Evolutionary conservation across 2,329 filamentous ascomycete species (phyloP).

Genomic region (Colletotrichum acutatum): DNA sequence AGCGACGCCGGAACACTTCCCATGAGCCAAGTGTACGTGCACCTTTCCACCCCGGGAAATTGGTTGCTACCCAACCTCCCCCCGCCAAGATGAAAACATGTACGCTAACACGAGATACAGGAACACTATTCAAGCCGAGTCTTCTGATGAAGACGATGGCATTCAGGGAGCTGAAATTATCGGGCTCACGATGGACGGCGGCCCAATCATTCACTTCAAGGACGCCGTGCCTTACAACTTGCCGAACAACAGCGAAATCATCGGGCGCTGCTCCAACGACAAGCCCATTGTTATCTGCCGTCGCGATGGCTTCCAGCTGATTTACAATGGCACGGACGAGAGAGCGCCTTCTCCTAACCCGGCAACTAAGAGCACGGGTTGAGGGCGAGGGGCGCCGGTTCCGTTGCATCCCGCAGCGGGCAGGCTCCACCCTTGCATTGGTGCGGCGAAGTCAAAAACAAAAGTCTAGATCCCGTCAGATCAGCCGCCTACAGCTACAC

Average conservation of each 20-base stretch:
- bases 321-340: constrained; percentile 37
- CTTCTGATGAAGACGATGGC: constrained; percentile 44
- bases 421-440: constrained; percentile 31
- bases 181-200: constrained; percentile 57
- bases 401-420: constrained; percentile 24
- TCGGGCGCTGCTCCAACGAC: constrained; percentile 49
- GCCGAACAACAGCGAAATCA: constrained; percentile 46
- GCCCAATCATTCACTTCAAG: constrained; percentile 57
- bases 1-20: constrained; percentile 43
- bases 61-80: constrained; percentile 29
- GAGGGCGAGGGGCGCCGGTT: constrained; percentile 13
- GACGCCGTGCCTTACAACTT: constrained; percentile 46
- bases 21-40: constrained; percentile 57
- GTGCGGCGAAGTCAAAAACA: constrained; percentile 30
- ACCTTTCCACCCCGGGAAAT: neutral
- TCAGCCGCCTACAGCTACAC: constrained; percentile 4
- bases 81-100: constrained; percentile 33
- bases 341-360: constrained; percentile 29
- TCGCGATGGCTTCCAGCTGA: constrained; percentile 47
- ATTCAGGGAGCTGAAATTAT: constrained; percentile 49
- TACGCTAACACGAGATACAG: constrained; percentile 39
- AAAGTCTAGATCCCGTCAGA: constrained; percentile 29
- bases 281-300: constrained; percentile 53
- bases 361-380: constrained; percentile 17
- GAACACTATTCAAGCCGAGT: constrained; percentile 47